These are phyloP conservation scores for Globisporangium parvum DNA, from an alignment of 352 stramenopile species.

Conservation along the genomic window DNA sequence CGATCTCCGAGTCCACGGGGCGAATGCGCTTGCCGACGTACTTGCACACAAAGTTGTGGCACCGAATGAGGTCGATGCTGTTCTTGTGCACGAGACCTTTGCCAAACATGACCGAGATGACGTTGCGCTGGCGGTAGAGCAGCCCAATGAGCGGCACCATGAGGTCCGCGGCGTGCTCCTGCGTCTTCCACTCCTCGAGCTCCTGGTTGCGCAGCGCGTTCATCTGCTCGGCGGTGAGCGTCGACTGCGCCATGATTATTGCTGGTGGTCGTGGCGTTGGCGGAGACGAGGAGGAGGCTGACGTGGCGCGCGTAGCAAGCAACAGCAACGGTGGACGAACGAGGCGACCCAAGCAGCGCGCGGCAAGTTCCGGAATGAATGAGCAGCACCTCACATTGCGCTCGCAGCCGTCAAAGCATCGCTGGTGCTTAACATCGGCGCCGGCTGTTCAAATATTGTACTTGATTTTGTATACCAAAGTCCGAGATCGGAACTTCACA, in stretches of 20 bases:
- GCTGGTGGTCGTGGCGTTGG: background rate
- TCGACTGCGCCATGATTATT: constrained; percentile 26
- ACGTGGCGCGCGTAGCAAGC: background rate
- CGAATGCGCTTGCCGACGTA: constrained; percentile 77
- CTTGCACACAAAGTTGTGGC: constrained; percentile 81
- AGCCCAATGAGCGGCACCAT: constrained; percentile 81
- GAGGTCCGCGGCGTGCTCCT: constrained; percentile 76
- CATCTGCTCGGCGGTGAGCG: constrained; percentile 41
- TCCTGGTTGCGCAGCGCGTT: constrained; percentile 49
- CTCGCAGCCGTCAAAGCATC: background rate
- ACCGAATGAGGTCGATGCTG: constrained; percentile 79
- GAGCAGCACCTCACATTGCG: background rate
- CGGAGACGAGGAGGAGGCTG: background rate
- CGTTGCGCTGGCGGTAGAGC: constrained; percentile 80
- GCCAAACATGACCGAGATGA: constrained; percentile 78
- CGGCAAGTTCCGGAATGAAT: constrained; percentile 17
- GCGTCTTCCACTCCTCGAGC: constrained; percentile 68
- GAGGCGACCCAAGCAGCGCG: constrained; percentile 10
- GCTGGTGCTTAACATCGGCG: too few species aligned
- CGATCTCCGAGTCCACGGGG: constrained; percentile 64
- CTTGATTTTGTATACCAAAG: too few species aligned
- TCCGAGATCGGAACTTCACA: too few species aligned
- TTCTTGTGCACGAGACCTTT: constrained; percentile 84
- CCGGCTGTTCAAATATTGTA: too few species aligned
- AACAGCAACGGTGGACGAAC: background rate